A percentile compares a stretch with the other conserved stretches of the same genome.
Evolutionary conservation across 768 basidiomycete genomes (phyloP).

Genomic region (Auriscalpium vulgare): DNA sequence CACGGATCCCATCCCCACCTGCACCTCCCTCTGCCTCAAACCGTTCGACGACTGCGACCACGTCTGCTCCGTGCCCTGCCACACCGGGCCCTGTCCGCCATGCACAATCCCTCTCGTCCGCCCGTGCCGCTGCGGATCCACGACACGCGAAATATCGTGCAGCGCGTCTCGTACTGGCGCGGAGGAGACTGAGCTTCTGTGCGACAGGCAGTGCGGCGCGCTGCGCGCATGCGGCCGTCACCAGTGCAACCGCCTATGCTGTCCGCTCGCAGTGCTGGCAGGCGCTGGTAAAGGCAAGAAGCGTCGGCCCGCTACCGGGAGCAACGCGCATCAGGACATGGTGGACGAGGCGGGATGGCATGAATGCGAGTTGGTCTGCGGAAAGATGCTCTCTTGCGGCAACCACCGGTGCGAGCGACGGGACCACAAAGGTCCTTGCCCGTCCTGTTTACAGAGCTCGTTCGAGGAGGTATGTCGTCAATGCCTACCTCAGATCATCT

Average conservation of each 20-base stretch:
- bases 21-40: constrained; percentile 59
- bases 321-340: constrained; percentile 29
- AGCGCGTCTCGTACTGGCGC: constrained; percentile 30
- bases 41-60: constrained; percentile 63
- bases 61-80: constrained; percentile 61
- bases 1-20: constrained; percentile 75
- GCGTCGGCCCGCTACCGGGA: constrained; percentile 41
- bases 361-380: constrained; percentile 77
- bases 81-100: constrained; percentile 72
- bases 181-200: constrained; percentile 51
- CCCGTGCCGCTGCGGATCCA: constrained; percentile 83
- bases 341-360: constrained; percentile 65
- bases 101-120: constrained; percentile 62
- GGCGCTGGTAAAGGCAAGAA: constrained; percentile 48
- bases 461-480: constrained; percentile 73
- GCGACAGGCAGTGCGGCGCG: constrained; percentile 72
- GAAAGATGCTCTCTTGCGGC: constrained; percentile 64
- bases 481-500: neutral
- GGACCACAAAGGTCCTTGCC: constrained; percentile 82
- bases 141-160: constrained; percentile 50
- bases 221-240: constrained; percentile 82
- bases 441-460: constrained; percentile 75
- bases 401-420: constrained; percentile 69
- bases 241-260: constrained; percentile 78
- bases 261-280: constrained; percentile 71